Percentiles rank a stretch among this genome's conserved stretches.
Evolutionary conservation across 176 grass and related monocot species (phyloP).

Genomic region (Oryza brachyantha): DNA sequence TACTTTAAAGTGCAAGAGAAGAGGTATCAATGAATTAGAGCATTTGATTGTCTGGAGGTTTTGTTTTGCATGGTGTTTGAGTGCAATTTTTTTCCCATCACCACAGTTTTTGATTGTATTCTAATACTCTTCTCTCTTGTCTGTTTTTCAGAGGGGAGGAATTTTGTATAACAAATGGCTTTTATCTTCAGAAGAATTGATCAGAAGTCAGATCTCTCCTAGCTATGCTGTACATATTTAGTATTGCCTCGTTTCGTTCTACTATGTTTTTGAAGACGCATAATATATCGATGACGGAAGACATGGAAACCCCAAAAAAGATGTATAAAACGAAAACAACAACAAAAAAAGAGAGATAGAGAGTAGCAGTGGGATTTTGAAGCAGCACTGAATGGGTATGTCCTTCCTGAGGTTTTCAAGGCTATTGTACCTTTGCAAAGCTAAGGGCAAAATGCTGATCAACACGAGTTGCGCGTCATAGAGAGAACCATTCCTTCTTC

Average conservation of each 20-base stretch:
- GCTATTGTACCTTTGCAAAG: conserved; percentile 39
- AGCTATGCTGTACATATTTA: conserved; percentile 35
- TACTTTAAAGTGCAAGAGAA: too few species aligned
- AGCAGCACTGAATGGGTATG: conserved; percentile 46
- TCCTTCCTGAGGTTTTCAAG: conserved; percentile 53
- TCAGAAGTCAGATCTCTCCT: neutral
- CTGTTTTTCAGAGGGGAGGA: conserved; percentile 48
- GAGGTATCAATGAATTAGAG: too few species aligned
- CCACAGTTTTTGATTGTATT: neutral
- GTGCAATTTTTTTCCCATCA: too few species aligned
- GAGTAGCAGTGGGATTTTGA: conserved; percentile 44
- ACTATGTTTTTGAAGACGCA: conserved; percentile 2
- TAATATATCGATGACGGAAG: conserved; percentile 56
- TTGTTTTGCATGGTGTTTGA: too few species aligned
- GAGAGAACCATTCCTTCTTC: conserved; percentile 23
- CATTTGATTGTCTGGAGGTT: too few species aligned
- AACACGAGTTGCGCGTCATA: conserved; percentile 20
- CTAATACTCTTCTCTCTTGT: conserved; percentile 21
- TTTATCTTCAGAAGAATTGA: conserved; percentile 59
- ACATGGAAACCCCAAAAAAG: conserved; percentile 37
- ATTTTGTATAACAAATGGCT: conserved; percentile 68
- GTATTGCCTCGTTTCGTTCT: conserved; percentile 16
- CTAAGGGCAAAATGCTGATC: conserved; percentile 49
- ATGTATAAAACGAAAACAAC: neutral
- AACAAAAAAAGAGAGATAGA: conserved; percentile 18